Conservation (phyloP, 768 basidiomycete species). For the Boletales sp. region DNA sequence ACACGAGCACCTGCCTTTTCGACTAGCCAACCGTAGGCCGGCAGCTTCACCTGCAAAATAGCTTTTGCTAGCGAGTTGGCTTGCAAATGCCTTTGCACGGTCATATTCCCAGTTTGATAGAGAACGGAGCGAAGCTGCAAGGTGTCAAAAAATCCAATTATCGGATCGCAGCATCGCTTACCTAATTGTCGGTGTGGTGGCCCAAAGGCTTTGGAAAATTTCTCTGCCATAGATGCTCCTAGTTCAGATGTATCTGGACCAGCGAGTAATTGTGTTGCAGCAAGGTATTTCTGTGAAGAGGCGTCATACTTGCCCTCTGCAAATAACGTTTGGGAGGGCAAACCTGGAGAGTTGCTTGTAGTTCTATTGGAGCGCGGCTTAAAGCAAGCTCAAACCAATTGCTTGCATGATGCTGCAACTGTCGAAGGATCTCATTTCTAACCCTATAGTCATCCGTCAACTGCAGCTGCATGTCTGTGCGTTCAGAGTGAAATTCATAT, state of each 20-base stretch:
- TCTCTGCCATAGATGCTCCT: slow-evolving; percentile 86
- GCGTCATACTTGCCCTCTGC: neutral
- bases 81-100: slow-evolving; percentile 73
- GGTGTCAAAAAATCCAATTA: neutral
- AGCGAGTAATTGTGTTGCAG: slow-evolving; percentile 64
- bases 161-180: slow-evolving; percentile 33
- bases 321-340: neutral
- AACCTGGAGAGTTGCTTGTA: slow-evolving; percentile 91
- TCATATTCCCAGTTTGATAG: slow-evolving; percentile 72
- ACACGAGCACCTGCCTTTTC: slow-evolving; percentile 46
- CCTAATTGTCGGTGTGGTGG: slow-evolving; percentile 73
- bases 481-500: slow-evolving; percentile 79
- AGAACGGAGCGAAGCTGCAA: slow-evolving; percentile 49
- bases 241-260: slow-evolving; percentile 81
- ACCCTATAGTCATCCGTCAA: slow-evolving; percentile 83
- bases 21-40: slow-evolving; percentile 69
- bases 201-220: slow-evolving; percentile 79
- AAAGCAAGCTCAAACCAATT: slow-evolving; percentile 87
- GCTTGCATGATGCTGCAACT: slow-evolving; percentile 69
- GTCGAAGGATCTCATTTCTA: slow-evolving; percentile 78
- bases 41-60: slow-evolving; percentile 87
- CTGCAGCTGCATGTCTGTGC: slow-evolving; percentile 69
- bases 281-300: slow-evolving; percentile 76
- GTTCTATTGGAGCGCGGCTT: slow-evolving; percentile 84
- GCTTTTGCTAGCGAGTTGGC: slow-evolving; percentile 87